phyloP scores from a whole-genome alignment of 2,329 filamentous ascomycete species.

The Dactylellina parvicollis region DNA sequence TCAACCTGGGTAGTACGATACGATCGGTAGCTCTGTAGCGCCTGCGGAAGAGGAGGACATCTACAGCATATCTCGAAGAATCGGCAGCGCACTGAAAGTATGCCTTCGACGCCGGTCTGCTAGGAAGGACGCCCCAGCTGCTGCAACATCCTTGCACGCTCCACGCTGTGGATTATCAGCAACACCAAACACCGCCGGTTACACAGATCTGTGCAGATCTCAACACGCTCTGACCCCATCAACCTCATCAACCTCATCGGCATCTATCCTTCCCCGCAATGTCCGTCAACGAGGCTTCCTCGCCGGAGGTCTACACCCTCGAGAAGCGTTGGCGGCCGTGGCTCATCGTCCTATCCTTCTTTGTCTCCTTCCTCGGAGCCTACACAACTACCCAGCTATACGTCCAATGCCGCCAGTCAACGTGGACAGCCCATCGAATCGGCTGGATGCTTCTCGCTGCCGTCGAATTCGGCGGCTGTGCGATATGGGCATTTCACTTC shows the following conservation, averaged over 20 bases:
- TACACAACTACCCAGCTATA: constrained; percentile 53
- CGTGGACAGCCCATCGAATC: constrained; percentile 29
- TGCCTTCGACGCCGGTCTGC: constrained; percentile 21
- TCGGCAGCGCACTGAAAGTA: background rate
- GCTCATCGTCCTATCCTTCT: constrained; percentile 51
- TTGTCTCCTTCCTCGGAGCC: constrained; percentile 50
- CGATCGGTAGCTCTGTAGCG: background rate
- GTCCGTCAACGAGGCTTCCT: constrained; percentile 11
- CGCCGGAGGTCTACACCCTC: constrained; percentile 37
- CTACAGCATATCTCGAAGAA: background rate
- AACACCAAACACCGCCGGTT: constrained; percentile 27
- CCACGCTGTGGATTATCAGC: constrained; percentile 26
- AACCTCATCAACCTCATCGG: background rate
- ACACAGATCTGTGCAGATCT: constrained; percentile 41
- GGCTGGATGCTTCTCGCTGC: constrained; percentile 49
- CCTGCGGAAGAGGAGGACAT: constrained; percentile 18
- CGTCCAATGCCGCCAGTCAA: constrained; percentile 49
- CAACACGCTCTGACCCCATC: constrained; percentile 10
- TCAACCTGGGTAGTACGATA: constrained; percentile 2
- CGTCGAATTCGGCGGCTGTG: constrained; percentile 49
- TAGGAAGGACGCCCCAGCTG: constrained; percentile 17
- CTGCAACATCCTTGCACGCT: constrained; percentile 43
- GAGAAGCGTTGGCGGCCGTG: constrained; percentile 51
- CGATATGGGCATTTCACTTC: constrained; percentile 53
- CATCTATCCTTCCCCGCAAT: constrained; percentile 1